A percentile compares a stretch with the other conserved stretches of the same genome.
These are phyloP conservation scores for Aspergillus coremiiformis DNA, from an alignment of 495 filamentous ascomycete species.

Conservation along the genomic window DNA sequence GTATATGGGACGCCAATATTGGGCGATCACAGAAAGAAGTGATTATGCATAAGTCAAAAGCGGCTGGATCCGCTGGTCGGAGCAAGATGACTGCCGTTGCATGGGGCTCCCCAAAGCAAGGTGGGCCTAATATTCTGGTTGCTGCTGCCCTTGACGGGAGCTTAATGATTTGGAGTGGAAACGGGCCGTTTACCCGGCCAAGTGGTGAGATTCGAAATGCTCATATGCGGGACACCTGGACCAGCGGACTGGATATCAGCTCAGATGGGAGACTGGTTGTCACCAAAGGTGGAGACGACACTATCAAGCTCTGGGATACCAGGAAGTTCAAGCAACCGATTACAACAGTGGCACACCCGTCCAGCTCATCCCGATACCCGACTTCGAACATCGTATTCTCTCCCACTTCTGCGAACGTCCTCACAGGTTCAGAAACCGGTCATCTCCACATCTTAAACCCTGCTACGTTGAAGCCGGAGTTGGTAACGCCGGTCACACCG, in stretches of 20 bases:
- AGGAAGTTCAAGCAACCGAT: constrained; percentile 90
- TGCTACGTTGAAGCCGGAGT: constrained; percentile 74
- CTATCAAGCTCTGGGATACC: constrained; percentile 87
- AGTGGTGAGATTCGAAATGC: constrained; percentile 81
- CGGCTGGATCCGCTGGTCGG: constrained; percentile 76
- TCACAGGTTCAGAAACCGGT: constrained; percentile 82
- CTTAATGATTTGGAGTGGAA: constrained; percentile 83
- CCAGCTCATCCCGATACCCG: constrained; percentile 75
- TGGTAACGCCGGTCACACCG: constrained; percentile 78
- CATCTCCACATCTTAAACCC: constrained; percentile 90
- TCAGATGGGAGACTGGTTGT: constrained; percentile 82
- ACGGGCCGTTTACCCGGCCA: constrained; percentile 80
- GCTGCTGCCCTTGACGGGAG: constrained; percentile 86
- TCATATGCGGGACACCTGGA: constrained; percentile 81
- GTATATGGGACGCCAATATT: constrained; percentile 93
- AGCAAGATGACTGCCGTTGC: constrained; percentile 88
- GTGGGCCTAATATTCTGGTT: constrained; percentile 70
- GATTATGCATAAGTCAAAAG: constrained; percentile 87
- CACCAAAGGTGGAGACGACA: constrained; percentile 84
- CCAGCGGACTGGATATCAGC: constrained; percentile 86
- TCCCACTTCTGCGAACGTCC: constrained; percentile 68
- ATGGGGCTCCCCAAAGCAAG: constrained; percentile 75
- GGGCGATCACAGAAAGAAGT: constrained; percentile 84
- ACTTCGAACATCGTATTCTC: constrained; percentile 85
- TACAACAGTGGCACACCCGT: constrained; percentile 66